These are phyloP conservation scores for Pseudogymnoascus sp. DNA, from an alignment of 2,329 filamentous ascomycete species.

Conservation along the genomic window DNA sequence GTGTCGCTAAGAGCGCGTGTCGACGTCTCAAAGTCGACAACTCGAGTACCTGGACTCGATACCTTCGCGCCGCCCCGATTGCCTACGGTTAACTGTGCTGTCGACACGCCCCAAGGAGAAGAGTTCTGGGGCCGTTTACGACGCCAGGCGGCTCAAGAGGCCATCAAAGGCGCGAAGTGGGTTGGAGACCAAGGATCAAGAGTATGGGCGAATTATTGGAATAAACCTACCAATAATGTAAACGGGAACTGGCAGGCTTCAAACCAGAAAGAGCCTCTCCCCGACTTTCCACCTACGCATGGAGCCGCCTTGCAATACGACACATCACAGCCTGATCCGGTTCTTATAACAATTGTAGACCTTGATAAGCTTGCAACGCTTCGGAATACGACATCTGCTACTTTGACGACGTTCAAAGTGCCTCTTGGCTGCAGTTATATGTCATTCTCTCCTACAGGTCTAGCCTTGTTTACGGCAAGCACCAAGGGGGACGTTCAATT, in stretches of 20 bases:
- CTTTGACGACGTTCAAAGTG: constrained; percentile 61
- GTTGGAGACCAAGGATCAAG: constrained; percentile 68
- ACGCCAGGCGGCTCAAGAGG: constrained; percentile 68
- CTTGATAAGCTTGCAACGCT: constrained; percentile 47
- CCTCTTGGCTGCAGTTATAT: constrained; percentile 71
- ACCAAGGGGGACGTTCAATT: constrained; percentile 76
- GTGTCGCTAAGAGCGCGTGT: constrained; percentile 60
- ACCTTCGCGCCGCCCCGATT: constrained; percentile 61
- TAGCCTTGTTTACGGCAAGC: constrained; percentile 69
- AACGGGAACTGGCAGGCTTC: not conserved
- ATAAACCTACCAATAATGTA: constrained; percentile 40
- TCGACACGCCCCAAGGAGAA: constrained; percentile 64
- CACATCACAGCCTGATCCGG: constrained; percentile 51
- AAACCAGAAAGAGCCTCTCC: constrained; percentile 24
- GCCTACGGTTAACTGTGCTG: constrained; percentile 55
- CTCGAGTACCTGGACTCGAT: constrained; percentile 45
- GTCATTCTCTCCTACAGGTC: constrained; percentile 65
- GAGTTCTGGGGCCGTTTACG: constrained; percentile 68
- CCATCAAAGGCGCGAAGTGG: constrained; percentile 67
- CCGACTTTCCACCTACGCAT: constrained; percentile 68
- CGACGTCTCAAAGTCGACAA: constrained; percentile 43
- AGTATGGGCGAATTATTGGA: constrained; percentile 76
- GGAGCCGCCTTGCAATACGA: constrained; percentile 46
- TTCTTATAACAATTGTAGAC: constrained; percentile 68
- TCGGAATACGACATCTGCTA: constrained; percentile 39